Conservation (phyloP, 768 basidiomycete species). For the Erythrobasidium yunnanense region DNA sequence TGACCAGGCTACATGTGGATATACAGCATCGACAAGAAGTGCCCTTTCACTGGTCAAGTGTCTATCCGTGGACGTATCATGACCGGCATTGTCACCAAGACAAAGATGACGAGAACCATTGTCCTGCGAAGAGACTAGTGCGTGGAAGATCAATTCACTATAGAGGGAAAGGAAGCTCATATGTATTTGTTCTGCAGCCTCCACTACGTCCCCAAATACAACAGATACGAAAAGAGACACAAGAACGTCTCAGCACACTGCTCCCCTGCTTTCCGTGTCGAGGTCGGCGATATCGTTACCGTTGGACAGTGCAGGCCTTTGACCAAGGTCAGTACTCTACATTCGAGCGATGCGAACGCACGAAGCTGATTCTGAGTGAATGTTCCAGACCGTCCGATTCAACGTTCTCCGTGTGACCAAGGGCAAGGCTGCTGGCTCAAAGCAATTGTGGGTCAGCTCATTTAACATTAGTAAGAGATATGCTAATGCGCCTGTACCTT, state of each 20-base stretch:
- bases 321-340: constrained; percentile 52
- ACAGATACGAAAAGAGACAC: constrained; percentile 94
- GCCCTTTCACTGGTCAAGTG: constrained; percentile 91
- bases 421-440: constrained; percentile 25
- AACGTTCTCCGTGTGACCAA: constrained; percentile 83
- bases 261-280: constrained; percentile 98
- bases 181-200: constrained; percentile 42
- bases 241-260: constrained; percentile 95
- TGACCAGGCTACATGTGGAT: too few relatives aligned
- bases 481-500: too few relatives aligned
- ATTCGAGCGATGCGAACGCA: too few relatives aligned
- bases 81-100: constrained; percentile 92
- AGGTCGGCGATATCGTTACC: constrained; percentile 83
- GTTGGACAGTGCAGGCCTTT: constrained; percentile 98
- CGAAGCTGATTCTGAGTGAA: too few relatives aligned
- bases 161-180: not conserved
- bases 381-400: constrained; percentile 64
- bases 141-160: not conserved
- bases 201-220: constrained; percentile 97
- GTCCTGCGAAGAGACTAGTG: constrained; percentile 63
- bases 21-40: constrained; percentile 91
- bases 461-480: too few relatives aligned
- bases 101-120: constrained; percentile 98
- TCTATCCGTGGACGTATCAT: constrained; percentile 99
- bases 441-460: constrained; percentile 21